These are phyloP conservation scores for Trichoderma sp. DNA, from an alignment of 2,329 filamentous ascomycete genomes.

Conservation along the genomic window DNA sequence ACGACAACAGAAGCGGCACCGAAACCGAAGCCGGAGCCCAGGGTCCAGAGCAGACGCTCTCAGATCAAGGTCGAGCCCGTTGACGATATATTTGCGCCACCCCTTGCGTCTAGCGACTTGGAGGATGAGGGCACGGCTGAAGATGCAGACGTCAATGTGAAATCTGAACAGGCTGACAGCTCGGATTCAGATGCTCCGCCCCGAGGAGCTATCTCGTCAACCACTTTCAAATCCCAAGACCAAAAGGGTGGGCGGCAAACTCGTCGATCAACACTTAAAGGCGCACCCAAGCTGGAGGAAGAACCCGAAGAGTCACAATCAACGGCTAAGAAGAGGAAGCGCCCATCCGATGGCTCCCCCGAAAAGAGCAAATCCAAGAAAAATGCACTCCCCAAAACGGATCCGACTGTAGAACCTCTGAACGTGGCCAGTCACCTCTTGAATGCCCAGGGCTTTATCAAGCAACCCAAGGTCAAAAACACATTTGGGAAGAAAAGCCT, in stretches of 20 bases:
- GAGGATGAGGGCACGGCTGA: constrained; percentile 28
- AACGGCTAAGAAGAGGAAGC: constrained; percentile 19
- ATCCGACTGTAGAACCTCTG: neutral
- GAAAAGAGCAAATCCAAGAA: constrained; percentile 21
- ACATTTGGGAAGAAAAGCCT: constrained; percentile 31
- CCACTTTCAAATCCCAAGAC: constrained; percentile 32
- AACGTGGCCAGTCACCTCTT: constrained; percentile 29
- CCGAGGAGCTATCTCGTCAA: constrained; percentile 37
- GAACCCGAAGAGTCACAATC: neutral
- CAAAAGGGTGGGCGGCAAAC: neutral
- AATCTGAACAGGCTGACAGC: constrained; percentile 24
- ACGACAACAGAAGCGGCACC: neutral
- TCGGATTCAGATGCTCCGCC: constrained; percentile 32
- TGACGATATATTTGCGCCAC: constrained; percentile 27
- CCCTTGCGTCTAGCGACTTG: constrained; percentile 31
- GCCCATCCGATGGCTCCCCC: neutral
- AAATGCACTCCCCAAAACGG: neutral
- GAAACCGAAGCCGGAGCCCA: neutral
- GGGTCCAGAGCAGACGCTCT: neutral
- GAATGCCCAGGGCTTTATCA: constrained; percentile 31
- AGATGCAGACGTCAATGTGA: constrained; percentile 8
- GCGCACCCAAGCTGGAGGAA: no score
- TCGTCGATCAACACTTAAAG: neutral
- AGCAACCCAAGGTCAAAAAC: constrained; percentile 21
- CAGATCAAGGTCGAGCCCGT: neutral